These are phyloP conservation scores for Straminergon stramineum DNA, from an alignment of 225 moss, liverwort and hornwort species.

Conservation along the genomic window DNA sequence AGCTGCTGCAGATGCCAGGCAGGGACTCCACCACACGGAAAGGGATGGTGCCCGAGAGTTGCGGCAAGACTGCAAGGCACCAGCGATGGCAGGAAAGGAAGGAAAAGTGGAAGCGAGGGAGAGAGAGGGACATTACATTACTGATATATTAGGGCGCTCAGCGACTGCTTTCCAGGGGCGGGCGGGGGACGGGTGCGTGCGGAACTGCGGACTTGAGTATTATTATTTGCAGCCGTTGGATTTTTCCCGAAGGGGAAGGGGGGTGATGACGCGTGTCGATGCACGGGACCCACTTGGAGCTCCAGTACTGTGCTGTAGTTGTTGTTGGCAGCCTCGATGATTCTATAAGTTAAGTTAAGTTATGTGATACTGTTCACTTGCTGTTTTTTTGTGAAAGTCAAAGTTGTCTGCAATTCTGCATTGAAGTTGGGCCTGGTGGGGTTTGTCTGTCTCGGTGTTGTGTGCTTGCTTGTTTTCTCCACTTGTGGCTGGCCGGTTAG, in stretches of 20 bases:
- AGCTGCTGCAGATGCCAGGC: background rate
- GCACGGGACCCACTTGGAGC: background rate
- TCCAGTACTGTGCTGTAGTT: background rate
- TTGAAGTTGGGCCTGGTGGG: too few relatives aligned
- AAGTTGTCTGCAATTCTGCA: too few relatives aligned
- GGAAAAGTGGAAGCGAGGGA: background rate
- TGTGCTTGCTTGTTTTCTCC: too few relatives aligned
- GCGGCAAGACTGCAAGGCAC: background rate
- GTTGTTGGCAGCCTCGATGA: background rate
- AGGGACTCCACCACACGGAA: background rate
- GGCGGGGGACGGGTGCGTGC: background rate
- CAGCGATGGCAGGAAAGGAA: background rate
- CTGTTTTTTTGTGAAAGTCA: too few relatives aligned
- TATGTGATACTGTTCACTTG: too few relatives aligned
- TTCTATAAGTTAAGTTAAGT: background rate
- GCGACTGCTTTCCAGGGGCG: background rate
- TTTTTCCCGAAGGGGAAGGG: background rate
- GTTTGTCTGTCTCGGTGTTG: too few relatives aligned
- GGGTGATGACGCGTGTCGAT: background rate
- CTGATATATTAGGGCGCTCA: background rate
- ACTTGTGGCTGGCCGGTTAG: too few relatives aligned
- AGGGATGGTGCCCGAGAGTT: background rate
- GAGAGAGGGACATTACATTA: too few relatives aligned
- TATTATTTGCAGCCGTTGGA: background rate
- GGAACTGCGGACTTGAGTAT: too few relatives aligned